Conservation (phyloP, 345 rosid species). For the Salix brachista region DNA sequence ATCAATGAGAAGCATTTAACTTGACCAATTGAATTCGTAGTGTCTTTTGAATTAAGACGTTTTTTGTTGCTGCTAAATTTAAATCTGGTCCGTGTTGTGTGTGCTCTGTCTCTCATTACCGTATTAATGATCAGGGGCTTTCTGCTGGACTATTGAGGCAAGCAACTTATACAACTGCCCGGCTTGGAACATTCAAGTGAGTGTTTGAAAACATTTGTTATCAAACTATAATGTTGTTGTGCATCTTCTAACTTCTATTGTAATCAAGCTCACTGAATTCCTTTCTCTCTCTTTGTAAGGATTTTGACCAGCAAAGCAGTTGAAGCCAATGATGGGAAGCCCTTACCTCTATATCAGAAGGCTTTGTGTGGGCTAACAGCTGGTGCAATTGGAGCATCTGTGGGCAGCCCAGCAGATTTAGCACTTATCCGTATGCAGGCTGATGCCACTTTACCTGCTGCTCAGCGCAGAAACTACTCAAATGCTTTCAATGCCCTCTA, state of each 20-base stretch:
- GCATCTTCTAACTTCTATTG: not conserved
- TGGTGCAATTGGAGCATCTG: slow-evolving; percentile 90
- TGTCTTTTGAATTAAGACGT: not conserved
- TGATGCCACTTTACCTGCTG: slow-evolving; percentile 82
- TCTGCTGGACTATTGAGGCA: slow-evolving; percentile 94
- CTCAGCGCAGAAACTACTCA: slow-evolving; percentile 85
- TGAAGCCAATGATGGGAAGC: slow-evolving; percentile 91
- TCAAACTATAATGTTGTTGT: not conserved
- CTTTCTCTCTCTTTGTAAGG: slow-evolving; percentile 33
- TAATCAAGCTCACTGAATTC: not conserved
- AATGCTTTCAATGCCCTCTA: slow-evolving; percentile 96
- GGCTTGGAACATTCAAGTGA: slow-evolving; percentile 95
- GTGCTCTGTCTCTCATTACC: not conserved
- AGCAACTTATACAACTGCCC: slow-evolving; percentile 96
- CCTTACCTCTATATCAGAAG: slow-evolving; percentile 94
- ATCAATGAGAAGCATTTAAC: not conserved
- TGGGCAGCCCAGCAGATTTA: slow-evolving; percentile 95
- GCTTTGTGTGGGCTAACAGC: slow-evolving; percentile 98
- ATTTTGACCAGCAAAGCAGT: slow-evolving; percentile 81
- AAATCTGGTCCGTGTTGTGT: not conserved
- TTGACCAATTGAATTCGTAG: not conserved
- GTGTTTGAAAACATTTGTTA: slow-evolving; percentile 12
- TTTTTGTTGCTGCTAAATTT: not conserved
- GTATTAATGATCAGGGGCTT: slow-evolving; percentile 50
- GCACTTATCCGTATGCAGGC: slow-evolving; percentile 99